Conservation (phyloP, 805 yeast species). For the Phaffomyces opuntiae region DNA sequence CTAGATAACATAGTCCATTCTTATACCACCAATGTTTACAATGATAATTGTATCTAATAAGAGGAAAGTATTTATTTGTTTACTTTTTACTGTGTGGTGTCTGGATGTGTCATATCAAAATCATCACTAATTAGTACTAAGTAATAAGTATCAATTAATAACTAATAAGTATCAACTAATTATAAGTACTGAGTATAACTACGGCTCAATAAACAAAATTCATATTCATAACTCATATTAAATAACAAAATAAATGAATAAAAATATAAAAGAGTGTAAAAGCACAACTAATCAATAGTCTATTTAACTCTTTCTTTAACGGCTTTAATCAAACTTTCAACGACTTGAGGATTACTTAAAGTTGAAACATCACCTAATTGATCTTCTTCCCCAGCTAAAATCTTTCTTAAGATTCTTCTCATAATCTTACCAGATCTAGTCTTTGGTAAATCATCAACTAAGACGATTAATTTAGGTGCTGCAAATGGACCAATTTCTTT, state of each 20-base stretch:
- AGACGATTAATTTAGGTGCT: slow-evolving; percentile 67
- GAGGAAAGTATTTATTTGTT: no score
- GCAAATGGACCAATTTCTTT: slow-evolving; percentile 83
- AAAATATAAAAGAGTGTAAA: background rate
- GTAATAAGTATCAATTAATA: no score
- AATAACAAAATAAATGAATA: background rate
- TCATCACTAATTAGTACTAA: no score
- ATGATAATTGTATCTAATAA: no score
- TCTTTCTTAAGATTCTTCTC: slow-evolving; percentile 80
- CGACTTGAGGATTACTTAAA: slow-evolving; percentile 69
- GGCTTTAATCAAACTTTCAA: slow-evolving; percentile 53
- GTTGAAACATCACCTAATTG: slow-evolving; percentile 78
- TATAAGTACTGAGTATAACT: no score
- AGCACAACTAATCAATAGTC: background rate
- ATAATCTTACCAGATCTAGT: slow-evolving; percentile 83
- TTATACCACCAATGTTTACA: no score
- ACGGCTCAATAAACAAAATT: no score
- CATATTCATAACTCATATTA: background rate
- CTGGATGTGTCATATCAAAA: no score
- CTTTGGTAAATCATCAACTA: slow-evolving; percentile 76
- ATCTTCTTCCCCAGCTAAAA: slow-evolving; percentile 69
- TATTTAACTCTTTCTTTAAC: slow-evolving; percentile 27
- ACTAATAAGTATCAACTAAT: no score
- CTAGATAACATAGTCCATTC: no score
- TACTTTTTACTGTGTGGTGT: no score